These are phyloP conservation scores for Taiwanofungus camphoratus DNA, from an alignment of 1,284 basidiomycete species.

Conservation along the genomic window DNA sequence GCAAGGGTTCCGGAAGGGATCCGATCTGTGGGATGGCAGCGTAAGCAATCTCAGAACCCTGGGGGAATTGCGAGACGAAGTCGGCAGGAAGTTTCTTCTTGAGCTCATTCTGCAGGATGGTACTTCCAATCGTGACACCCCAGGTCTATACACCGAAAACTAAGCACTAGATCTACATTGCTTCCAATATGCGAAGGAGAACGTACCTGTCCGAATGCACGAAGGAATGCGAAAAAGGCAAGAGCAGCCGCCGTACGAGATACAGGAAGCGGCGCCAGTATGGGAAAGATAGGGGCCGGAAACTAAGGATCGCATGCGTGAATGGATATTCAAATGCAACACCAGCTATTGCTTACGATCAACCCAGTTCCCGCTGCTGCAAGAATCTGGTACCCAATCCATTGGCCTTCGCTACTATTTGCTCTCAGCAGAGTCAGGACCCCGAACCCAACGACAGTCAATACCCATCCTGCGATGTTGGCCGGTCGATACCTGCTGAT, in stretches of 20 bases:
- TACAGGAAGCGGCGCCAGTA: slow-evolving; percentile 30
- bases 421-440: slow-evolving; percentile 22
- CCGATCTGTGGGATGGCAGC: slow-evolving; percentile 32
- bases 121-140: slow-evolving; percentile 34
- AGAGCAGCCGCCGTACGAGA: slow-evolving; percentile 24
- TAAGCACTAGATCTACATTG: no score
- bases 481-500: slow-evolving; percentile 21
- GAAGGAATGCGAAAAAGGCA: slow-evolving; percentile 28
- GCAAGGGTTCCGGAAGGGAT: slow-evolving; percentile 27
- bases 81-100: slow-evolving; percentile 26
- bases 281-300: slow-evolving; percentile 26
- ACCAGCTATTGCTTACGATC: slow-evolving; percentile 20
- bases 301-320: no score
- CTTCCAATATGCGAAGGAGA: not conserved
- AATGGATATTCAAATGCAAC: no score
- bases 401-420: slow-evolving; percentile 22
- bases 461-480: slow-evolving; percentile 24
- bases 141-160: slow-evolving; percentile 25
- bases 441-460: slow-evolving; percentile 27
- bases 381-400: slow-evolving; percentile 30
- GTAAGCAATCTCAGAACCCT: slow-evolving; percentile 31
- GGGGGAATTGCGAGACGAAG: slow-evolving; percentile 28
- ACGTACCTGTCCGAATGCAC: slow-evolving; percentile 24
- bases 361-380: slow-evolving; percentile 21
- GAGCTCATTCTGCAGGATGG: slow-evolving; percentile 37